A percentile compares a stretch with the other conserved stretches of the same genome.
Evolutionary conservation across 2,329 filamentous ascomycete genomes (phyloP).

Genomic region (Myriosclerotinia duriaeana): DNA sequence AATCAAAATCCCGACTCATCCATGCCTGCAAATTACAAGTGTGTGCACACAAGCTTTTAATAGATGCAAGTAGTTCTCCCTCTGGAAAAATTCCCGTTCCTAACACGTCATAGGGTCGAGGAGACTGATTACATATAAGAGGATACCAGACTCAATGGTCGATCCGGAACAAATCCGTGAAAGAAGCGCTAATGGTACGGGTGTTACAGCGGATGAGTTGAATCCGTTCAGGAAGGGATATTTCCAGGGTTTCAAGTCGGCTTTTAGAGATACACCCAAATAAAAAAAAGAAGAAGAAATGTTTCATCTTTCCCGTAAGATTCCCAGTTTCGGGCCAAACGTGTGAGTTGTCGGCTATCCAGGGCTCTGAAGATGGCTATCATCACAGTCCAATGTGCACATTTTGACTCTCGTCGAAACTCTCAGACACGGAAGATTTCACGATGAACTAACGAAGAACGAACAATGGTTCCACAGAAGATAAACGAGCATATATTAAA

Average conservation of each 20-base stretch:
- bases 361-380: background rate
- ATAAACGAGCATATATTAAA: background rate
- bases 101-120: slow-evolving; percentile 66
- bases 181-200: slow-evolving; percentile 43
- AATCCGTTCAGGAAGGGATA: slow-evolving; percentile 63
- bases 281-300: background rate
- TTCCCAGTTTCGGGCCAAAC: background rate
- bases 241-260: slow-evolving; percentile 45
- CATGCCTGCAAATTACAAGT: slow-evolving; percentile 68
- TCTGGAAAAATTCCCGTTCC: background rate
- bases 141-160: slow-evolving; percentile 61
- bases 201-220: slow-evolving; percentile 61
- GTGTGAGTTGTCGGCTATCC: background rate
- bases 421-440: background rate
- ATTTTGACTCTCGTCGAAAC: background rate
- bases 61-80: slow-evolving; percentile 62
- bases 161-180: slow-evolving; percentile 37
- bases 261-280: slow-evolving; percentile 22
- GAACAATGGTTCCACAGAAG: background rate
- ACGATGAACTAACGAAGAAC: no score
- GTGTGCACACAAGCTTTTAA: slow-evolving; percentile 86
- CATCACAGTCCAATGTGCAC: background rate
- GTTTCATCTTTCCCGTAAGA: background rate
- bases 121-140: slow-evolving; percentile 80
- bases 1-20: slow-evolving; percentile 74